phyloP scores from a whole-genome alignment of 495 filamentous ascomycete genomes.

The Trichoderma asperelloides region DNA sequence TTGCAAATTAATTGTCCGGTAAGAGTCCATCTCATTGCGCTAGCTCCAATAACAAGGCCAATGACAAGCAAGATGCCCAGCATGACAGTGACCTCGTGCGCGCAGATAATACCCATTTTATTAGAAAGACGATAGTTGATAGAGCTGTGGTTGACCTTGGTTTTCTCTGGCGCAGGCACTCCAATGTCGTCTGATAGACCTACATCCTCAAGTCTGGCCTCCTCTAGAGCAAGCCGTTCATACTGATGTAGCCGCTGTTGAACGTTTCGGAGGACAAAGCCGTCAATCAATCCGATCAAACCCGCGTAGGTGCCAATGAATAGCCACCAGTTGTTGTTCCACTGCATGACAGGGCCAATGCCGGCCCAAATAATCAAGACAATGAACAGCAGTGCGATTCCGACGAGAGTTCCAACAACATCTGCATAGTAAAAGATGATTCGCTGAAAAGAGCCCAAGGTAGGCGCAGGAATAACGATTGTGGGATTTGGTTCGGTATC shows the following conservation, averaged over 20 bases:
- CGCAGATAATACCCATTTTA: constrained; percentile 14
- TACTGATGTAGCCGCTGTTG: constrained; percentile 23
- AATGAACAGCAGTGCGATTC: constrained; percentile 22
- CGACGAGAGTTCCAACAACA: constrained; percentile 27
- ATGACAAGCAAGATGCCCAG: constrained; percentile 19
- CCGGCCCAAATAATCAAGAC: constrained; percentile 25
- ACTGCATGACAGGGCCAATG: constrained; percentile 24
- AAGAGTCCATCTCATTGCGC: constrained; percentile 27
- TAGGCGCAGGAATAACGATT: constrained; percentile 20
- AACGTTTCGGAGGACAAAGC: constrained; percentile 31
- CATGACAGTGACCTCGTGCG: constrained; percentile 6
- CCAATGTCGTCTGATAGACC: background rate
- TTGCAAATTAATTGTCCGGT: constrained; percentile 34
- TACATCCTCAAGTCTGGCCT: background rate
- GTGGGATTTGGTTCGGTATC: constrained; percentile 19
- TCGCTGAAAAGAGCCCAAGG: constrained; percentile 19
- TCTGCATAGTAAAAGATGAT: constrained; percentile 29
- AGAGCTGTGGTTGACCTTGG: background rate
- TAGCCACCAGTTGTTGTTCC: constrained; percentile 31
- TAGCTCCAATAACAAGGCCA: constrained; percentile 21
- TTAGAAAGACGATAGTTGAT: constrained; percentile 18
- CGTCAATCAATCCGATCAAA: constrained; percentile 30
- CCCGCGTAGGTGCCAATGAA: constrained; percentile 36
- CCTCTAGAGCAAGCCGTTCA: constrained; percentile 7
- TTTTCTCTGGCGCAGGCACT: background rate